Evolutionary conservation across 352 stramenopile genomes (phyloP).

Genomic region (Phytophthora europaea): DNA sequence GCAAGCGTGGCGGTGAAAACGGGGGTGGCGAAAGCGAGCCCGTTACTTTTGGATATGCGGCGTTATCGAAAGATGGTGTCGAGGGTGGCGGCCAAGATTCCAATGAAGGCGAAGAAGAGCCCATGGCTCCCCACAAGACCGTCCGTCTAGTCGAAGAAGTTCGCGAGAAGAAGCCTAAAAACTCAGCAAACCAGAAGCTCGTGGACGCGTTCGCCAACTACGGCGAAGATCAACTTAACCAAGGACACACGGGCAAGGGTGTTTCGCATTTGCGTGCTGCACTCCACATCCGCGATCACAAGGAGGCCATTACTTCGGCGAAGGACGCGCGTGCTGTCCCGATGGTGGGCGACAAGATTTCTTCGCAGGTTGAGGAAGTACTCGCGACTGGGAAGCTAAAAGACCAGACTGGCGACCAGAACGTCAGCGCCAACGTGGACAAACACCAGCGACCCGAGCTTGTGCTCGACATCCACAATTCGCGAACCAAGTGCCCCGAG

Average conservation of each 20-base stretch:
- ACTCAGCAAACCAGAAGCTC: conserved; percentile 76
- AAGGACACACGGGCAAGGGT: conserved; percentile 80
- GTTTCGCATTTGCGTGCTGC: conserved; percentile 76
- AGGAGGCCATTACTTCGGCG: conserved; percentile 55
- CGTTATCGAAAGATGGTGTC: conserved; percentile 9
- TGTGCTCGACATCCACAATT: conserved; percentile 58
- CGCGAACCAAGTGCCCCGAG: conserved; percentile 54
- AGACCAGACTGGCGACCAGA: conserved; percentile 57
- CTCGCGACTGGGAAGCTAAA: conserved; percentile 59
- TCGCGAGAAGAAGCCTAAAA: conserved; percentile 50
- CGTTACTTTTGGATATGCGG: conserved; percentile 13
- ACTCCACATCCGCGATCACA: conserved; percentile 64
- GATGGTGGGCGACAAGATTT: conserved; percentile 70
- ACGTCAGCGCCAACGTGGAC: conserved; percentile 57
- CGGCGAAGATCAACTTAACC: conserved; percentile 63
- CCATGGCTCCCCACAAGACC: conserved; percentile 67
- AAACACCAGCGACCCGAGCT: conserved; percentile 51
- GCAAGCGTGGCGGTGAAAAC: conserved; percentile 24
- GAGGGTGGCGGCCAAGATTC: conserved; percentile 5
- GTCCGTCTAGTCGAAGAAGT: conserved; percentile 65
- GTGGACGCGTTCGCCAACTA: conserved; percentile 80
- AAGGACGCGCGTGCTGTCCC: conserved; percentile 51
- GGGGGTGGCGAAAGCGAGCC: conserved; percentile 11
- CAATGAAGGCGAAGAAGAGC: conserved; percentile 22
- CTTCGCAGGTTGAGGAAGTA: conserved; percentile 69